Percentiles rank a stretch among this genome's conserved stretches.
Conservation (phyloP, 352 stramenopile genomes). For the Elongisporangium senticosum region DNA sequence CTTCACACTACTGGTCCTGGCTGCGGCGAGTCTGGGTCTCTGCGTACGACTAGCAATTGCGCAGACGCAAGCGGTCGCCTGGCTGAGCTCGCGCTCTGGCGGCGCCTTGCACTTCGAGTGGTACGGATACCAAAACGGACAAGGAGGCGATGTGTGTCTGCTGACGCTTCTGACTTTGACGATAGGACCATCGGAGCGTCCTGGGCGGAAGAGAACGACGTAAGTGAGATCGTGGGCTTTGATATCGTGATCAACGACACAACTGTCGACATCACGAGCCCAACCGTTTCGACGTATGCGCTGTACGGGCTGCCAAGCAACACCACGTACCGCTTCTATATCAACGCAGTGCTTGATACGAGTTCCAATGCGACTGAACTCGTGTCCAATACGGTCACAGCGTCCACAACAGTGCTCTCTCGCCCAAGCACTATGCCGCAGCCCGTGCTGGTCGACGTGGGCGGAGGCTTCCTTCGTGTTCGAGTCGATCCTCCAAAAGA, state of each 20-base stretch:
- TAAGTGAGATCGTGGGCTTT: slow-evolving; percentile 19
- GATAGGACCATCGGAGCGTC: slow-evolving; percentile 19
- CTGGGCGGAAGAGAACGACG: slow-evolving; percentile 11
- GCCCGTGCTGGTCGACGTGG: slow-evolving; percentile 6
- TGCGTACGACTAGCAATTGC: background rate
- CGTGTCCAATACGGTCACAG: slow-evolving; percentile 22
- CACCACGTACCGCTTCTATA: slow-evolving; percentile 25
- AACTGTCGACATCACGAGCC: slow-evolving; percentile 1
- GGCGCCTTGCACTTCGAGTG: slow-evolving; percentile 32
- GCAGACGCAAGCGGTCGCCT: background rate
- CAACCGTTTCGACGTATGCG: slow-evolving; percentile 12
- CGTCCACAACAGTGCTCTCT: slow-evolving; percentile 11
- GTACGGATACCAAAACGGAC: slow-evolving; percentile 5
- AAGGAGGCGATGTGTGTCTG: background rate
- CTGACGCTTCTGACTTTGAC: background rate
- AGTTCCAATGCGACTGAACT: slow-evolving; percentile 10
- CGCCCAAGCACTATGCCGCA: slow-evolving; percentile 12
- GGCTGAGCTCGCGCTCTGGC: slow-evolving; percentile 16
- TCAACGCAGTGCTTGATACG: slow-evolving; percentile 10
- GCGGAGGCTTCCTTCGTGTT: slow-evolving; percentile 22
- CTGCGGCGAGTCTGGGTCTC: background rate
- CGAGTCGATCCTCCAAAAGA: slow-evolving; percentile 17
- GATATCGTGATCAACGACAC: slow-evolving; percentile 19
- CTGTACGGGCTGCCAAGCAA: slow-evolving; percentile 27
- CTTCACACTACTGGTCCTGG: slow-evolving; percentile 7